Percentiles rank a stretch among this genome's conserved stretches.
Evolutionary conservation across 306 rosid species (phyloP).

Genomic region (Hippophae gyantsensis): DNA sequence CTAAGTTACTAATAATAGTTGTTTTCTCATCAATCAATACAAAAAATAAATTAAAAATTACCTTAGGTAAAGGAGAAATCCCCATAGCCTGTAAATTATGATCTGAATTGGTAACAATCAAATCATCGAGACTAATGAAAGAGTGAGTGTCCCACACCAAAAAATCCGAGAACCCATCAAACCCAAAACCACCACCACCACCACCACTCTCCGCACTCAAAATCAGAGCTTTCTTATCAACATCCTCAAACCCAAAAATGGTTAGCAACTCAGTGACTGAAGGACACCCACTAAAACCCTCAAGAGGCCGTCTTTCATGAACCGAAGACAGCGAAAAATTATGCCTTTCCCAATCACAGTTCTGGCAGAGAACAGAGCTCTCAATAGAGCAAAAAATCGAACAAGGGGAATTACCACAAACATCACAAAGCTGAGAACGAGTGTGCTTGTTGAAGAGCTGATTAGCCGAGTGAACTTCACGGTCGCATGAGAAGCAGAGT

Average conservation of each 20-base stretch:
- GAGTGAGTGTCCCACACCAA: slow-evolving; percentile 65
- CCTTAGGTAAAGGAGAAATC: slow-evolving; percentile 81
- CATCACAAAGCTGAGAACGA: slow-evolving; percentile 63
- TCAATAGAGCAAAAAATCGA: slow-evolving; percentile 74
- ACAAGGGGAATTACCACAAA: slow-evolving; percentile 56
- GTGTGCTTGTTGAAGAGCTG: slow-evolving; percentile 81
- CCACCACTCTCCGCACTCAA: slow-evolving; percentile 13
- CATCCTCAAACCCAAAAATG: slow-evolving; percentile 49
- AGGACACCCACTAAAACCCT: slow-evolving; percentile 66
- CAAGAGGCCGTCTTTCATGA: slow-evolving; percentile 67
- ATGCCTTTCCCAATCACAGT: slow-evolving; percentile 84
- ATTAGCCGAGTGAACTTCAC: slow-evolving; percentile 71
- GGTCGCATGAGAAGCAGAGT: slow-evolving; percentile 74
- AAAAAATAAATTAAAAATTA: slow-evolving; percentile 4
- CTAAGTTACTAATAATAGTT: too few species aligned
- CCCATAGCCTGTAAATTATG: slow-evolving; percentile 60
- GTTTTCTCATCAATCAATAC: too few species aligned
- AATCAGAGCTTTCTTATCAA: slow-evolving; percentile 43
- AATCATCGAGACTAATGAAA: slow-evolving; percentile 59
- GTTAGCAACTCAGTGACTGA: slow-evolving; percentile 41
- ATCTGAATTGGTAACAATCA: slow-evolving; percentile 43
- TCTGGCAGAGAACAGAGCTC: slow-evolving; percentile 63
- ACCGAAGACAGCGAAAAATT: slow-evolving; percentile 23
- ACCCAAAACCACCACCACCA: slow-evolving; percentile 16
- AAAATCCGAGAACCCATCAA: slow-evolving; percentile 36